Evolutionary conservation across 345 rosid genomes (phyloP).

Genomic region (Turnera subulata): DNA sequence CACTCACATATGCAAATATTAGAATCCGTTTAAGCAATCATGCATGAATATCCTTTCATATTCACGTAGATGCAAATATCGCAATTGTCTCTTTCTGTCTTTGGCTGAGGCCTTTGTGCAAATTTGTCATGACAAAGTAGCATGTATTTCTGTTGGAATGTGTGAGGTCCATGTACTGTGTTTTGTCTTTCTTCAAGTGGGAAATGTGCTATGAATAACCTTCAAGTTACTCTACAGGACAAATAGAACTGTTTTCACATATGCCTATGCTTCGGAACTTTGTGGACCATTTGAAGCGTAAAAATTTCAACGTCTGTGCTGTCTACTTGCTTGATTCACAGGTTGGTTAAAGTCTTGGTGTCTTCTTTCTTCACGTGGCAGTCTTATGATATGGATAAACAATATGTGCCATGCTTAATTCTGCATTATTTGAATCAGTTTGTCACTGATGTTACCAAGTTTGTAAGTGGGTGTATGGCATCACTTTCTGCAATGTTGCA

Average conservation of each 20-base stretch:
- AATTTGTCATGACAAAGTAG: too few relatives aligned
- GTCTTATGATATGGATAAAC: background rate
- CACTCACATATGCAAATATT: too few relatives aligned
- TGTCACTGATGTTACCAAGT: conserved; percentile 83
- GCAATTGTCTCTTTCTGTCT: too few relatives aligned
- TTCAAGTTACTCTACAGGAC: conserved; percentile 47
- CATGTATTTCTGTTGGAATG: too few relatives aligned
- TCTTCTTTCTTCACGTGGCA: background rate
- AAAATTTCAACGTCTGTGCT: conserved; percentile 76
- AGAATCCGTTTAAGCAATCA: too few relatives aligned
- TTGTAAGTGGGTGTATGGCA: conserved; percentile 92
- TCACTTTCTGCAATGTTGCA: conserved; percentile 96
- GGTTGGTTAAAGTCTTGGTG: conserved; percentile 39
- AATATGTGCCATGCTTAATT: background rate
- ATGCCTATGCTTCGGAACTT: conserved; percentile 85
- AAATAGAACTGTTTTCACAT: conserved; percentile 87
- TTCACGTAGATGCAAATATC: too few relatives aligned
- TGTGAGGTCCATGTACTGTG: background rate
- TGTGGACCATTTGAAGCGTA: conserved; percentile 80
- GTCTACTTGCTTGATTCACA: conserved; percentile 92
- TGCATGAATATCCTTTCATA: too few relatives aligned
- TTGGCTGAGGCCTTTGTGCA: too few relatives aligned
- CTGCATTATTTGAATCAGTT: conserved; percentile 39
- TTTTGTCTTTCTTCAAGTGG: background rate
- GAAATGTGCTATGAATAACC: too few relatives aligned